phyloP scores from a whole-genome alignment of 2,329 filamentous ascomycete species.

The Rachicladosporium sp. region DNA sequence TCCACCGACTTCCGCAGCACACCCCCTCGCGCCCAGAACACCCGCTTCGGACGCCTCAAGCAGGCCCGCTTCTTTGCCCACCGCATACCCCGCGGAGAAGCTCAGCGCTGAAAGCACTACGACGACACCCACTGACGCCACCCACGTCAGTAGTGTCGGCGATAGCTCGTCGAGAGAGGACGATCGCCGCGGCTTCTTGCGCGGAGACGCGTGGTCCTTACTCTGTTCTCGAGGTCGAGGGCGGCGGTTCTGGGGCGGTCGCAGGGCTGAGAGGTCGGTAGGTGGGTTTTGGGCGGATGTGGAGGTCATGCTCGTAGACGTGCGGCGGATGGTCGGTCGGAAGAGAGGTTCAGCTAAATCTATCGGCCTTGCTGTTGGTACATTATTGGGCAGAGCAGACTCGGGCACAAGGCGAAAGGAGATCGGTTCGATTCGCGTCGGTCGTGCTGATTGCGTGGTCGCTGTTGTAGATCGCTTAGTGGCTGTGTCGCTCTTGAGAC shows the following conservation, averaged over 20 bases:
- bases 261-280: background rate
- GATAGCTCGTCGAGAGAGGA: conserved; percentile 26
- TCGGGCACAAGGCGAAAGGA: conserved; percentile 49
- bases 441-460: conserved; percentile 4
- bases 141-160: conserved; percentile 53
- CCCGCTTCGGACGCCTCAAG: conserved; percentile 30
- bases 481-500: conserved; percentile 39
- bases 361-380: conserved; percentile 13
- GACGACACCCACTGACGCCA: conserved; percentile 53
- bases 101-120: conserved; percentile 52
- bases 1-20: conserved; percentile 21
- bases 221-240: no score
- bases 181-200: conserved; percentile 31
- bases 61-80: conserved; percentile 46
- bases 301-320: conserved; percentile 17
- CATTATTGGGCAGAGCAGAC: conserved; percentile 33
- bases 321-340: conserved; percentile 24
- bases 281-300: conserved; percentile 14
- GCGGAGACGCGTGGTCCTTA: background rate
- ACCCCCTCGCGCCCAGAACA: conserved; percentile 12
- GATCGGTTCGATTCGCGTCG: conserved; percentile 34
- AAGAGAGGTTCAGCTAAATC: conserved; percentile 21
- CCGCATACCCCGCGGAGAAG: conserved; percentile 51
- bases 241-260: no score
- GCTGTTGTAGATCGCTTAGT: conserved; percentile 21